Base-by-base conservation (phyloP, 2,329 filamentous ascomycete species). In the Decorospora gaudefroyi region DNA sequence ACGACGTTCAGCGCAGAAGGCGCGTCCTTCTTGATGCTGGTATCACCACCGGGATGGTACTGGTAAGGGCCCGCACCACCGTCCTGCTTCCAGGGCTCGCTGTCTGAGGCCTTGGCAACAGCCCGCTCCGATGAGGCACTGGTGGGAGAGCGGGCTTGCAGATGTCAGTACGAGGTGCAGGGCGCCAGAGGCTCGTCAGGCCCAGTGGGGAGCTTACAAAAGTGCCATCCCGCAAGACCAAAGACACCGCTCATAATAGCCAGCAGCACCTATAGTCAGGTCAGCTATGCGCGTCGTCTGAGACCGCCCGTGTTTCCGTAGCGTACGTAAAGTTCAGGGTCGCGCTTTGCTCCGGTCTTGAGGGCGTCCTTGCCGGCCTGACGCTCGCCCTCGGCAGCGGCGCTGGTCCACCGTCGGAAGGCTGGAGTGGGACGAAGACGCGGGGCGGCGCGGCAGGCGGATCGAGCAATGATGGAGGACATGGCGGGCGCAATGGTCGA, bases 1-100 rank as follows among this genome's bases (percentile, higher is more conserved):
- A 96, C 91, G 56, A 87, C 88, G 81, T 99, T 96, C 75, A 99
- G 77, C 54, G 93, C 93, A 73, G 89, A 95, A 58, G 93, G 93
- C 51, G 93, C 93, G 67, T 96, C 89, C 78, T 86, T 90, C 71
- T 88, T 87, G 68, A 85, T 79, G 74, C 68, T 84, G 68, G 80
- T 75, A 76, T 97, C 89, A 64, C 91, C 93, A 64, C 89, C 88
- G 47, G 91, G 91, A 78, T 80, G 76, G 67, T 79, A 81, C 60
- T 78, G 74, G 70, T 87, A 88, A 69, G 84, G 84, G 72, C 78
- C 85, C 29, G 50, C 32, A 42, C 62, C 58, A 25, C 73, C 67
- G 50, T 76, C 83, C 49, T 81, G 81, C 75, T 99, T 87, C 93
- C 93, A 99, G 53, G 93, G 92, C 86, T 95, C 95, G 67, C 87